Evolutionary conservation across 495 filamentous ascomycete genomes (phyloP).

Genomic region (Lasiosphaeria miniovina): DNA sequence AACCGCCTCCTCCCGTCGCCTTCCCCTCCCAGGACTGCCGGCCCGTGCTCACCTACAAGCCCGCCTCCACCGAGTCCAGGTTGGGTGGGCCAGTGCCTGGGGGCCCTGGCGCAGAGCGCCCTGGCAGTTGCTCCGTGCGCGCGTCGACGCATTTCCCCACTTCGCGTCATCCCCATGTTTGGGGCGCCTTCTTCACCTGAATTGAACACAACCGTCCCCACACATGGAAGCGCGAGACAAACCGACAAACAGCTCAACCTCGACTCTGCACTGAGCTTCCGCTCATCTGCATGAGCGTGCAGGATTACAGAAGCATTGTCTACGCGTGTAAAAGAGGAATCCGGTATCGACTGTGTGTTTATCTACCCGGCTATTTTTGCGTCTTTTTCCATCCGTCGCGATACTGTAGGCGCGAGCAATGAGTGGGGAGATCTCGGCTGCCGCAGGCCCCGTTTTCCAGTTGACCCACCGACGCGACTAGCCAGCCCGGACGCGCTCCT

Average conservation of each 20-base stretch:
- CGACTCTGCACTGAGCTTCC: too few relatives aligned
- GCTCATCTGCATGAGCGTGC: too few relatives aligned
- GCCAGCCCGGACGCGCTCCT: constrained; percentile 27
- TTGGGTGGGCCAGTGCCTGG: too few relatives aligned
- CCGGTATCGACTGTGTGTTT: too few relatives aligned
- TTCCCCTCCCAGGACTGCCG: neutral
- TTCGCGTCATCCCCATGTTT: constrained; percentile 8
- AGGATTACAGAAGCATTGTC: too few relatives aligned
- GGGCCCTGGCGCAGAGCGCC: neutral
- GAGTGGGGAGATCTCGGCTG: constrained; percentile 1
- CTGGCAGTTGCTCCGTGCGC: constrained; percentile 3
- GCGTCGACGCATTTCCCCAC: constrained; percentile 6
- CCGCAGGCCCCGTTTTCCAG: constrained; percentile 8
- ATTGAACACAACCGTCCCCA: neutral
- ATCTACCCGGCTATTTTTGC: neutral
- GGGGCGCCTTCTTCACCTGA: neutral
- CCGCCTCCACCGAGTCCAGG: too few relatives aligned
- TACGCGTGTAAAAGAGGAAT: too few relatives aligned
- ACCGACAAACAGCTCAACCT: too few relatives aligned
- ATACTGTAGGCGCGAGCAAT: neutral
- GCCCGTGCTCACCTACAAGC: too few relatives aligned
- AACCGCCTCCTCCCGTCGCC: neutral
- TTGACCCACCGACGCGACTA: constrained; percentile 32
- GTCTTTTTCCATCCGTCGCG: too few relatives aligned
- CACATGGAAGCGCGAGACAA: neutral